A percentile compares a stretch with the other conserved stretches of the same genome.
Conservation (phyloP, 2,329 filamentous ascomycete genomes). For the Cercospora sesami region DNA sequence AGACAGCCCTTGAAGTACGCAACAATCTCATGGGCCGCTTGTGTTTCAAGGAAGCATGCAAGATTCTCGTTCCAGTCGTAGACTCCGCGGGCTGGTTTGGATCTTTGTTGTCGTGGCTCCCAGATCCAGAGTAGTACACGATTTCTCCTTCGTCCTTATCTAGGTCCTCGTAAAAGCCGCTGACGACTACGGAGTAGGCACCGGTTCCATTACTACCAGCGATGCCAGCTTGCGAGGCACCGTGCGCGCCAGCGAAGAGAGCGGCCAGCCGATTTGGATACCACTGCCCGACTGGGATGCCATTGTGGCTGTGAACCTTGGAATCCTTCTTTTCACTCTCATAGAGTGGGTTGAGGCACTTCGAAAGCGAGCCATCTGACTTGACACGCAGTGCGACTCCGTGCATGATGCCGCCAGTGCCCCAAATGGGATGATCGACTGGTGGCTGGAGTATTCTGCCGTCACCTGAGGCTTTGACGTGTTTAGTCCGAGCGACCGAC, state of each 20-base stretch:
- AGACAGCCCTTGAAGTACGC: slow-evolving; percentile 20
- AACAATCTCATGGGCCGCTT: slow-evolving; percentile 29
- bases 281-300: slow-evolving; percentile 29
- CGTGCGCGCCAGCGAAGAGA: slow-evolving; percentile 33
- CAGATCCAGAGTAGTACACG: slow-evolving; percentile 33
- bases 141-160: slow-evolving; percentile 30
- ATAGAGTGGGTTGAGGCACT: slow-evolving; percentile 19
- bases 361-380: slow-evolving; percentile 5
- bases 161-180: slow-evolving; percentile 30
- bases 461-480: not conserved
- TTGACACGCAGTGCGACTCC: slow-evolving; percentile 22
- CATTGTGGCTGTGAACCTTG: slow-evolving; percentile 32
- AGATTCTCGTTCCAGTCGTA: slow-evolving; percentile 23
- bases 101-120: slow-evolving; percentile 30
- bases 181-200: slow-evolving; percentile 32
- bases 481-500: not conserved
- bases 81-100: slow-evolving; percentile 21
- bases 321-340: slow-evolving; percentile 13
- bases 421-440: slow-evolving; percentile 29
- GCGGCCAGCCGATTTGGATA: slow-evolving; percentile 30
- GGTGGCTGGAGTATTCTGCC: slow-evolving; percentile 16
- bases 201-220: slow-evolving; percentile 22
- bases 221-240: slow-evolving; percentile 30
- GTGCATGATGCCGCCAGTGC: slow-evolving; percentile 33
- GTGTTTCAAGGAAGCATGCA: slow-evolving; percentile 23